Evolutionary conservation across 2,329 filamentous ascomycete genomes (phyloP), one percentile per base, ranked within the genome.

Genomic region (Exophiala bonariae): DNA sequence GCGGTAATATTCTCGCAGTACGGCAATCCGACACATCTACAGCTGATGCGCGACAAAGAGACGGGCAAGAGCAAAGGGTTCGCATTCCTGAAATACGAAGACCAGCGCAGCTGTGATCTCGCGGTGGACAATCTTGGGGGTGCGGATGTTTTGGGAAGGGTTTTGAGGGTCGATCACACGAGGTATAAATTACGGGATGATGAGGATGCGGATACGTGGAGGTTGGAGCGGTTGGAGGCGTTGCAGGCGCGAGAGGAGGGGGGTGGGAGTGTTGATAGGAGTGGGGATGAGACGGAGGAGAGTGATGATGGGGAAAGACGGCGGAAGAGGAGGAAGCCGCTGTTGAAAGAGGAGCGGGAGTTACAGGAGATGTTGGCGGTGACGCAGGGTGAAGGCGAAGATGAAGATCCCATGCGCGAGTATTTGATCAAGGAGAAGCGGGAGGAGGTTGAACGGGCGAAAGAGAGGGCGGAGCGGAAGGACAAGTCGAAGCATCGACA

Each of bases 1-100:
- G 82, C 97, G 58, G 91, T 91, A 9, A 95, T 99, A 51, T 99
- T 97, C 75, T 96, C 90, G 5, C 93, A 99, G 67, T 99, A 86
- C 64, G 93, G 93, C 60, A 92, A 97, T 65, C 95, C 95, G 2
- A 88, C 91, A 3, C 95, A 92, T 70, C 78, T 99, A 49, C 95
- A 96, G 61, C 81, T 99, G 10, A 84, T 86, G 38, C 89, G 93
- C 62, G 93, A 99, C 76, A 93, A 93, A 65, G 95, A 97, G 66
- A 95, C 91, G 0, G 93, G 93, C 52, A 96, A 96, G 70, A 95
- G 88, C 52, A 87, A 86, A 57, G 93, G 93, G 1, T 99, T 97
- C 64, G 90, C 87, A 2, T 99, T 95, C 78, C 78, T 99, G 49
- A 99, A 99, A 66, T 99, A 97, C 69, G 93, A 99, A 66, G 92